Evolutionary conservation across 2,329 filamentous ascomycete species (phyloP).

Genomic region (Neofusicoccum kwambonambiense): DNA sequence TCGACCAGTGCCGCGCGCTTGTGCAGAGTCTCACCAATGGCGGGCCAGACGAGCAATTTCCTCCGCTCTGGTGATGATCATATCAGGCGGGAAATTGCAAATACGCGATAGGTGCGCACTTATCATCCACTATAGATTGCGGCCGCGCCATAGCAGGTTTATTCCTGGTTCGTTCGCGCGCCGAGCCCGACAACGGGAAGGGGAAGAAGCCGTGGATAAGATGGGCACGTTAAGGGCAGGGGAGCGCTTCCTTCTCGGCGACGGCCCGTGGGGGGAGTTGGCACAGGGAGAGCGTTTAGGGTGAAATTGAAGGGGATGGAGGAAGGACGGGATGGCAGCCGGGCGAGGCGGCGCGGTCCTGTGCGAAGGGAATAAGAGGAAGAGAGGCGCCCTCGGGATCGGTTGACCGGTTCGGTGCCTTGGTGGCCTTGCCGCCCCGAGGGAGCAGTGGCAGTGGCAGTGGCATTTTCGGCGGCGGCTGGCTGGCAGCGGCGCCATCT

Average conservation of each 20-base stretch:
- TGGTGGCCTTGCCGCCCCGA: not conserved
- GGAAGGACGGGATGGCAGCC: not conserved
- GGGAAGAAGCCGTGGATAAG: not conserved
- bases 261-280: not conserved
- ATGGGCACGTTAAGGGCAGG: not conserved
- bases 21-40: not conserved
- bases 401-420: not conserved
- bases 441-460: too few relatives aligned
- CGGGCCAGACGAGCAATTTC: not conserved
- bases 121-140: not conserved
- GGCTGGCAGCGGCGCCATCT: too few relatives aligned
- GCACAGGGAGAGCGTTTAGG: not conserved
- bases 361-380: too few relatives aligned
- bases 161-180: not conserved
- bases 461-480: too few relatives aligned
- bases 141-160: not conserved
- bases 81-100: not conserved
- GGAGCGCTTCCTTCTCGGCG: not conserved
- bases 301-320: not conserved
- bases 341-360: too few relatives aligned
- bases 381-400: not conserved
- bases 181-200: not conserved
- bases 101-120: not conserved
- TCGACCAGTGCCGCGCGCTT: not conserved
- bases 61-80: not conserved